Conservation (phyloP, 176 grass and related monocot species). For the Rhynchospora pubera region DNA sequence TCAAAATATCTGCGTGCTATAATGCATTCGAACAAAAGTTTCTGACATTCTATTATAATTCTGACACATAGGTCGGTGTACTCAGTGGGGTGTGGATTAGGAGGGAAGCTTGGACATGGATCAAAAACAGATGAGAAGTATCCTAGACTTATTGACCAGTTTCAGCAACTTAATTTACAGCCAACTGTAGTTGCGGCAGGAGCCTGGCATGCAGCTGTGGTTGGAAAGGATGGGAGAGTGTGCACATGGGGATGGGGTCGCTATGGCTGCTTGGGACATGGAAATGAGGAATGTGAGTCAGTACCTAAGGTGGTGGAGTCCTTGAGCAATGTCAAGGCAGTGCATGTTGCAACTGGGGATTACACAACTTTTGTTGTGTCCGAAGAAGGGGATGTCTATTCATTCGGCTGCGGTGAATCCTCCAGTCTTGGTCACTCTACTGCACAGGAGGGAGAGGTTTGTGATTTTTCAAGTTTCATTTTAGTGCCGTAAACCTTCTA, state of each 20-base stretch:
- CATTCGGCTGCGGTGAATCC: conserved; percentile 81
- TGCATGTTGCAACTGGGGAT: conserved; percentile 77
- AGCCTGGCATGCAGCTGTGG: conserved; percentile 87
- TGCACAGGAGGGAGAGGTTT: conserved; percentile 41
- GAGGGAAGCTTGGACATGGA: conserved; percentile 86
- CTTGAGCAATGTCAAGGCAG: conserved; percentile 53
- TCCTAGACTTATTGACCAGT: conserved; percentile 73
- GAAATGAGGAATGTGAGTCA: conserved; percentile 82
- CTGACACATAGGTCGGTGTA: conserved; percentile 60
- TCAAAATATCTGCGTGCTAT: neutral
- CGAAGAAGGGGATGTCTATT: conserved; percentile 72
- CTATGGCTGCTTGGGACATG: conserved; percentile 94
- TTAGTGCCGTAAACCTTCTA: neutral
- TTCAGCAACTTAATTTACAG: conserved; percentile 65
- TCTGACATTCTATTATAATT: conserved; percentile 2
- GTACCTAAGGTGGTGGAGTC: conserved; percentile 76
- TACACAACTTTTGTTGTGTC: conserved; percentile 89
- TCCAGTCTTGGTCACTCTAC: conserved; percentile 76
- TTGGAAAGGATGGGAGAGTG: conserved; percentile 71
- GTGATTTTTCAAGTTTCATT: conserved; percentile 7
- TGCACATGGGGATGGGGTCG: conserved; percentile 97
- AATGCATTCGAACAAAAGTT: neutral
- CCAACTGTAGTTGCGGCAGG: conserved; percentile 77
- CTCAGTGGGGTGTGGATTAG: conserved; percentile 89
- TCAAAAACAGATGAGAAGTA: conserved; percentile 77